These are phyloP conservation scores for Mycena galopus DNA, from an alignment of 768 basidiomycete species.

Conservation along the genomic window DNA sequence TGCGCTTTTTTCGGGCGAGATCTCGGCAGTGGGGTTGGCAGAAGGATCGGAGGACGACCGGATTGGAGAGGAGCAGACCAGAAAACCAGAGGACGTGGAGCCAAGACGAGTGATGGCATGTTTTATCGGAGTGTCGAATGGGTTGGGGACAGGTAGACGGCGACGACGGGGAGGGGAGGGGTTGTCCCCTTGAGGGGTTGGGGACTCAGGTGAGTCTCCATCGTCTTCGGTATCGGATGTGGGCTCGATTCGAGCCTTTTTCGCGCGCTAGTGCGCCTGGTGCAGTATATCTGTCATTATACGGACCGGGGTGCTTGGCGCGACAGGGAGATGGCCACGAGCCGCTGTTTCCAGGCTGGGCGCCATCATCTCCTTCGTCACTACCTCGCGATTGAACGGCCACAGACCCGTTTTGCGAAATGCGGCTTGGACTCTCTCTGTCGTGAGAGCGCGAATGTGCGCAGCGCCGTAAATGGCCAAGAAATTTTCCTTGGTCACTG, in stretches of 20 bases:
- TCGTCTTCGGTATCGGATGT: neutral
- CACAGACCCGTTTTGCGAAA: slow-evolving; percentile 1
- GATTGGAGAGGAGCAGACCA: neutral
- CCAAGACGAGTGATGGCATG: neutral
- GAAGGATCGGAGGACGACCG: neutral
- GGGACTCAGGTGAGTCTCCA: neutral
- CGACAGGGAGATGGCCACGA: neutral
- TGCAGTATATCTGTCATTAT: neutral
- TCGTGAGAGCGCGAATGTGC: neutral
- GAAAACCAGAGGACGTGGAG: neutral
- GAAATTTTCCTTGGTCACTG: neutral
- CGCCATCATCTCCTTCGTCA: neutral
- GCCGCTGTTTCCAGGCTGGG: neutral
- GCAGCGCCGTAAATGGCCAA: neutral
- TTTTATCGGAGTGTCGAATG: neutral
- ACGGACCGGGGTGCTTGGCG: neutral
- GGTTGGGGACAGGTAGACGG: neutral
- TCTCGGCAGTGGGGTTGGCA: neutral
- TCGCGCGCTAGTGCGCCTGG: neutral
- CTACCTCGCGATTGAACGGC: slow-evolving; percentile 32
- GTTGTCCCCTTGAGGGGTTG: neutral
- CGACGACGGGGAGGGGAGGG: slow-evolving; percentile 2
- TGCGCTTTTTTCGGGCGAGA: neutral
- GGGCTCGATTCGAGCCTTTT: neutral
- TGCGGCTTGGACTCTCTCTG: neutral